A percentile compares a stretch with the other conserved stretches of the same genome.
phyloP scores from a whole-genome alignment of 2,329 filamentous ascomycete genomes.

The Epichloe elymi region DNA sequence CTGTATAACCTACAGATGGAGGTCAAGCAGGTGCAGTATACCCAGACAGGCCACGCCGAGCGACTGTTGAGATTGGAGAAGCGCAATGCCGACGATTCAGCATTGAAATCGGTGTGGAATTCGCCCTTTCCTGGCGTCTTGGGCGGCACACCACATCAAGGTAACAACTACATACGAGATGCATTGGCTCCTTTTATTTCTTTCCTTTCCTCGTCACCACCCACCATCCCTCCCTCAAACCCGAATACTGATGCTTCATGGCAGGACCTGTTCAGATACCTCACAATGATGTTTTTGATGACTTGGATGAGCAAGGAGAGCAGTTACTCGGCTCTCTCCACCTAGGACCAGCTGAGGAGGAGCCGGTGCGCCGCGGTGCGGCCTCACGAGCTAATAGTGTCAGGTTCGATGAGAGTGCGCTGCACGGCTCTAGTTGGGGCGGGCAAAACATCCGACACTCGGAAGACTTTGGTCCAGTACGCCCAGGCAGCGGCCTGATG shows the following conservation, averaged over 20 bases:
- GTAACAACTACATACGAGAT: slow-evolving; percentile 35
- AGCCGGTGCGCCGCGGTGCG: slow-evolving; percentile 70
- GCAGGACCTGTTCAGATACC: slow-evolving; percentile 68
- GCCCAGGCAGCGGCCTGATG: slow-evolving; percentile 74
- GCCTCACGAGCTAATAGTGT: slow-evolving; percentile 93
- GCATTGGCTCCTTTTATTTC: background rate
- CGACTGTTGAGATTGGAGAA: slow-evolving; percentile 49
- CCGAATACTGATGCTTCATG: background rate
- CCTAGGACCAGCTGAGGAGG: slow-evolving; percentile 69
- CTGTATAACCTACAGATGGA: slow-evolving; percentile 58
- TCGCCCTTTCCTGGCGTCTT: slow-evolving; percentile 84
- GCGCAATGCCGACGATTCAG: slow-evolving; percentile 53
- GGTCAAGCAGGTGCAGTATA: slow-evolving; percentile 52
- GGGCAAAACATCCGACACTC: slow-evolving; percentile 67
- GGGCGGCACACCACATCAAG: slow-evolving; percentile 74
- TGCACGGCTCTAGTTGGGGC: slow-evolving; percentile 76
- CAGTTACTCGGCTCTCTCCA: slow-evolving; percentile 70
- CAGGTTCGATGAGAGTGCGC: slow-evolving; percentile 89
- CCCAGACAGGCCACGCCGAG: slow-evolving; percentile 49
- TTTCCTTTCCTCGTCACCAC: background rate
- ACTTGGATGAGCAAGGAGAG: slow-evolving; percentile 76
- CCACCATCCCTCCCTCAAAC: background rate
- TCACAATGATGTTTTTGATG: slow-evolving; percentile 74
- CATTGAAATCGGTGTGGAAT: slow-evolving; percentile 78
- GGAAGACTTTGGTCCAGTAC: slow-evolving; percentile 63